A percentile compares a stretch with the other conserved stretches of the same genome.
Evolutionary conservation across 2,329 filamentous ascomycete genomes (phyloP).

Genomic region (Geoglossum cookeanum): DNA sequence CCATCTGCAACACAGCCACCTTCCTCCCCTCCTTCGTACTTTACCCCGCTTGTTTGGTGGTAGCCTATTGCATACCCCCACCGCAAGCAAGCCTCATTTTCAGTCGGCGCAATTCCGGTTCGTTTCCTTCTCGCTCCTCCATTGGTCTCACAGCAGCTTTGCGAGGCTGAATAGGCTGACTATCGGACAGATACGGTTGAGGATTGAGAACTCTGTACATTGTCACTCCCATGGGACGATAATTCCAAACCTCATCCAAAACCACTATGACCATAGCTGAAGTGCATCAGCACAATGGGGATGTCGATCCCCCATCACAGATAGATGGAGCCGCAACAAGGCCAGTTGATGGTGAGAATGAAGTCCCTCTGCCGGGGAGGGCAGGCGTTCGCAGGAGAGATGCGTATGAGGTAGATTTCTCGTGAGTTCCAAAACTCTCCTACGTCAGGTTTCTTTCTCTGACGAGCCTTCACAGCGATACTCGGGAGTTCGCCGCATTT

Average conservation of each 20-base stretch:
- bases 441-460: not conserved
- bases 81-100: too few species aligned
- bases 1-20: too few species aligned
- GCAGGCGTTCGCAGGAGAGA: not conserved
- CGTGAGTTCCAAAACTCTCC: not conserved
- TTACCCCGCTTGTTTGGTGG: too few species aligned
- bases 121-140: too few species aligned
- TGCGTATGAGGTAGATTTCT: not conserved
- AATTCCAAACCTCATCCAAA: not conserved
- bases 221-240: too few species aligned
- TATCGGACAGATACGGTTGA: too few species aligned
- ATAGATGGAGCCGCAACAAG: not conserved
- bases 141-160: too few species aligned
- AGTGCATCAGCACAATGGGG: not conserved
- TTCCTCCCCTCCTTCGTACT: too few species aligned
- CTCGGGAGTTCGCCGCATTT: not conserved
- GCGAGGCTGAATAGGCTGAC: too few species aligned
- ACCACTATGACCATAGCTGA: not conserved
- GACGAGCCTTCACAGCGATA: not conserved
- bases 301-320: not conserved
- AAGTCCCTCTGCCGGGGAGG: not conserved
- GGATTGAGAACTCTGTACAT: too few species aligned
- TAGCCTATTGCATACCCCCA: too few species aligned
- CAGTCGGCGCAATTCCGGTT: too few species aligned
- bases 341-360: not conserved